Conservation (phyloP, 805 yeast genomes). For the Myxozyma lipomycoides region DNA sequence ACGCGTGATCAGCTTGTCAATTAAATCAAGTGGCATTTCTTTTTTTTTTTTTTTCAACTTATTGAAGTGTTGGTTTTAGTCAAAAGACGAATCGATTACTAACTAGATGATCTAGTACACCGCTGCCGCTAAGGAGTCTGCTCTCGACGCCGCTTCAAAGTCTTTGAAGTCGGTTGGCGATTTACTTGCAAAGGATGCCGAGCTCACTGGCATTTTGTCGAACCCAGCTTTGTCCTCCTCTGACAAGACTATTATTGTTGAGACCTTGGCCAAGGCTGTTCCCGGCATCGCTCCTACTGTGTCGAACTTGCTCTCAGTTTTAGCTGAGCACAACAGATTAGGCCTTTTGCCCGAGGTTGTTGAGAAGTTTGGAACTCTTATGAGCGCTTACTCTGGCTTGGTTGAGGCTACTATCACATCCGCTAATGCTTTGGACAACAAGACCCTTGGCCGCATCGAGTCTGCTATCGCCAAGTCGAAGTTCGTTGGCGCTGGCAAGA, state of each 20-base stretch:
- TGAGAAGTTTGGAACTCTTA: conserved; percentile 67
- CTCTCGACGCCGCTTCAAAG: conserved; percentile 64
- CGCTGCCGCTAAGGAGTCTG: conserved; percentile 79
- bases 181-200: conserved; percentile 57
- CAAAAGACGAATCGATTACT: background rate
- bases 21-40: background rate
- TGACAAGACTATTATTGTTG: conserved; percentile 70
- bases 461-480: conserved; percentile 70
- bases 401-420: conserved; percentile 92
- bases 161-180: conserved; percentile 58
- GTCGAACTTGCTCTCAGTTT: conserved; percentile 72
- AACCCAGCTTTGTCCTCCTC: conserved; percentile 80
- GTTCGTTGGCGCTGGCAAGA: conserved; percentile 80
- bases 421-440: conserved; percentile 71
- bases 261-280: conserved; percentile 47
- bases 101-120: conserved; percentile 46
- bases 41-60: background rate
- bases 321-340: conserved; percentile 94
- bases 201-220: conserved; percentile 56
- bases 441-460: conserved; percentile 71
- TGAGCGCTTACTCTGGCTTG: conserved; percentile 85
- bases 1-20: background rate
- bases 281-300: conserved; percentile 62
- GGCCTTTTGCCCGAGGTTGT: conserved; percentile 60
- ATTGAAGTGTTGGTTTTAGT: background rate